These are phyloP conservation scores for Irpex sp. DNA, from an alignment of 1,284 basidiomycete genomes.

Conservation along the genomic window DNA sequence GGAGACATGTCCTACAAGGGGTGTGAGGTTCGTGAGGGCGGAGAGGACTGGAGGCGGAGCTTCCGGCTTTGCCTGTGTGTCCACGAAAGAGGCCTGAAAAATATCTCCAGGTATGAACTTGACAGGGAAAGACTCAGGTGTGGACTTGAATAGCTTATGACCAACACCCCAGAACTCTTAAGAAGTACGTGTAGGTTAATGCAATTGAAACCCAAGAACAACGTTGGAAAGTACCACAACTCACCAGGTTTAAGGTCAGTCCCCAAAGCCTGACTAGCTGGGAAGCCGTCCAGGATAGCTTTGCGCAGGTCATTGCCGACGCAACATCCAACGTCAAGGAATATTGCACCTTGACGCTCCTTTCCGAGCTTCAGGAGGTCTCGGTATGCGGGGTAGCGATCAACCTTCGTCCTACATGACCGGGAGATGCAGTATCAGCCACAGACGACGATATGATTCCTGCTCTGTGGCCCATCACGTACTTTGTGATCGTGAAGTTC, in stretches of 20 bases:
- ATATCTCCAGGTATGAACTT: constrained; percentile 45
- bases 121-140: constrained; percentile 37
- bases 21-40: constrained; percentile 36
- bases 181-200: constrained; percentile 24
- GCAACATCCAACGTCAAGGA: constrained; percentile 38
- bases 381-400: constrained; percentile 40
- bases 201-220: constrained; percentile 25
- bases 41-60: constrained; percentile 17
- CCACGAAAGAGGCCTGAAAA: constrained; percentile 35
- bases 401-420: constrained; percentile 22
- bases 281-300: constrained; percentile 37
- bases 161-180: constrained; percentile 33
- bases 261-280: constrained; percentile 29
- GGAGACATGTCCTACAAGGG: constrained; percentile 40
- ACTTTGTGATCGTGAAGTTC: constrained; percentile 39
- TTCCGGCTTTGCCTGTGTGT: background rate
- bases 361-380: constrained; percentile 36
- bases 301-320: constrained; percentile 44
- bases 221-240: constrained; percentile 7
- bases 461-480: constrained; percentile 7
- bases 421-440: background rate
- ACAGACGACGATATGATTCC: background rate
- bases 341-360: constrained; percentile 38
- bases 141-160: constrained; percentile 30
- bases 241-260: constrained; percentile 30